Percentiles rank a stretch among this genome's conserved stretches.
Evolutionary conservation across 306 rosid genomes (phyloP).

Genomic region (Glycine latifolia): DNA sequence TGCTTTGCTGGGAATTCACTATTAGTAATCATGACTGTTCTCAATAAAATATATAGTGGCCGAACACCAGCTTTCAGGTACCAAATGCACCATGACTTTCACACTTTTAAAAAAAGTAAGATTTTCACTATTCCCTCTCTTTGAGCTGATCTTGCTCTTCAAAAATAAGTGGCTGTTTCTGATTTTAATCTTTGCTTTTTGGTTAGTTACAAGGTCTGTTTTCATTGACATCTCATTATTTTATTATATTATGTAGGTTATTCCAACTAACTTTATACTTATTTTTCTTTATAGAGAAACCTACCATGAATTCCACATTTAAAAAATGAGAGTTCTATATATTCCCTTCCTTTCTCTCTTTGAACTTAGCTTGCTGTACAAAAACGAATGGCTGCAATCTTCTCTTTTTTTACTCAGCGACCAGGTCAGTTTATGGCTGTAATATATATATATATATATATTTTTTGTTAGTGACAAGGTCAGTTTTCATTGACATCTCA

Average conservation of each 20-base stretch:
- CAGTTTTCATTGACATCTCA: constrained; percentile 35
- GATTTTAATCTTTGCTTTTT: constrained; percentile 12
- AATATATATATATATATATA: too few species aligned
- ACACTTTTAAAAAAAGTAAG: constrained; percentile 33
- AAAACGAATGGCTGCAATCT: constrained; percentile 32
- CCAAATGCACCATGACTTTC: constrained; percentile 26
- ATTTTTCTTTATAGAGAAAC: constrained; percentile 36
- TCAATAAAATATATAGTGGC: constrained; percentile 40
- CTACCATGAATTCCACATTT: constrained; percentile 31
- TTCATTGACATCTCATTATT: constrained; percentile 29
- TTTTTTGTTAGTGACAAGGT: constrained; percentile 13
- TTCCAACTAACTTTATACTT: constrained; percentile 42
- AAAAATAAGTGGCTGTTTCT: constrained; percentile 7
- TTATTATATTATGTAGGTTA: constrained; percentile 10
- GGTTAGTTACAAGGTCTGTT: constrained; percentile 32
- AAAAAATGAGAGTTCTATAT: constrained; percentile 17
- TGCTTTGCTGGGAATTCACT: constrained; percentile 54
- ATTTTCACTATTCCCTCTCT: background rate
- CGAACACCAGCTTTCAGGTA: constrained; percentile 46
- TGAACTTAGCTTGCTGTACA: constrained; percentile 34
- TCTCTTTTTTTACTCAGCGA: background rate
- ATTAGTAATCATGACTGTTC: constrained; percentile 48
- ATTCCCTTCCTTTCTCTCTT: background rate
- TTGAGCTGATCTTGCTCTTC: constrained; percentile 24
- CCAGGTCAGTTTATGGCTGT: constrained; percentile 17